Base-by-base conservation (phyloP, 2,329 filamentous ascomycete species). In the Clonostachys solani region DNA sequence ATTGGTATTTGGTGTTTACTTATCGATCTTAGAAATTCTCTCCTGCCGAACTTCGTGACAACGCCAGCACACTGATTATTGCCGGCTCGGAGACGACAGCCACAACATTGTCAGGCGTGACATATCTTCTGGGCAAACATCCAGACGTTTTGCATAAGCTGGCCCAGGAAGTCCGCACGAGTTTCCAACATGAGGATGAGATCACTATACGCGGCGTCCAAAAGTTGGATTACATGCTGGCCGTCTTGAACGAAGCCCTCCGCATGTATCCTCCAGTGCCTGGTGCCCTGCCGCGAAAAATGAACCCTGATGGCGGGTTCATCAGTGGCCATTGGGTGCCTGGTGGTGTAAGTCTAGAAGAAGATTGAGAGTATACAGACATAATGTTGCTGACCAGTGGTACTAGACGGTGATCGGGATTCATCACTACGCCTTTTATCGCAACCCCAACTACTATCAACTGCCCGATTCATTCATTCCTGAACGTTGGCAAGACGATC, bases 71-170 rank as follows among this genome's bases (percentile, higher is more conserved):
- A 6, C 10, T 47, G 13, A 17, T 47, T 33, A 19, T 43, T 18
- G 73, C 67, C 0, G 73, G 73, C 0, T 66, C 62, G 5, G 72
- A 76, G 46, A 76, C 73, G 0, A 75, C 71, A 0, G 72, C 72
- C 0, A 72, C 72, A 0, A 55, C 66, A 3, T 56, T 77, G 3
- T 56, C 62, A 0, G 73, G 72, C 2, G 56, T 61, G 0, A 71
- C 69, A 0, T 75, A 65, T 45, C 58, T 69, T 1, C 57, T 79
- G 0, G 54, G 71, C 18, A 40, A 9, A 12, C 12, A 46, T 17
- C 44, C 44, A 19, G 34, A 40, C 12, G 40, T 18, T 6, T 19
- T 29, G n/a, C 12, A 10, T 4, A n/a, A 10, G 38, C 35, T 46
- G 38, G n/a, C 12, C 12, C 7, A 43, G 15, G 47, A 49, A 23